Percentiles rank a stretch among this genome's conserved stretches.
Conservation (phyloP, 768 basidiomycete genomes). For the Russula virescens region DNA sequence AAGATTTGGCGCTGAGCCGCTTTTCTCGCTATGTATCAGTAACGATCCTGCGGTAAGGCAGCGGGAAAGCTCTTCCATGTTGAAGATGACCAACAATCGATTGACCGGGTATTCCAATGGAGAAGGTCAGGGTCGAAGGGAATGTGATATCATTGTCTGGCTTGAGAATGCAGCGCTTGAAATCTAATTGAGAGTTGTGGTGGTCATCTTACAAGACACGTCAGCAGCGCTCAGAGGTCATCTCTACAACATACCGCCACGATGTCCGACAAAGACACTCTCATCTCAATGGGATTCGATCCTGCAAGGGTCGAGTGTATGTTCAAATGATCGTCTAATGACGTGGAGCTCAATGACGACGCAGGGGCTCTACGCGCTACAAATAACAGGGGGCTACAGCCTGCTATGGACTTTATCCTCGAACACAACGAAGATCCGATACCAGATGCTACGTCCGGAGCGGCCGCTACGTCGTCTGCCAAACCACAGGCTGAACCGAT, state of each 20-base stretch:
- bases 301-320: conserved; percentile 77
- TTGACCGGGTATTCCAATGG: not conserved
- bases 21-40: conserved; percentile 19
- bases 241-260: not conserved
- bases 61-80: conserved; percentile 20
- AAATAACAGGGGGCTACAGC: conserved; percentile 76
- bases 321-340: conserved; percentile 28
- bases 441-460: conserved; percentile 46
- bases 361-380: conserved; percentile 89
- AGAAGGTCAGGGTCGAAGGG: not conserved
- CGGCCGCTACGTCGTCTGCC: conserved; percentile 25
- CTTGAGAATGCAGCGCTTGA: not conserved
- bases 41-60: conserved; percentile 15
- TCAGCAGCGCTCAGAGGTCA: not conserved
- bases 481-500: conserved; percentile 31
- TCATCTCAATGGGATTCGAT: conserved; percentile 87
- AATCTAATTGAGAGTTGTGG: too few species aligned
- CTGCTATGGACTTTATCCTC: conserved; percentile 84
- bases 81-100: not conserved
- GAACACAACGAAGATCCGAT: conserved; percentile 73
- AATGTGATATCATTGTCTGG: not conserved
- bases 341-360: not conserved
- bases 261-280: conserved; percentile 62
- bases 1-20: conserved; percentile 9
- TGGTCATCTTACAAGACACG: not conserved